Percentiles rank a stretch among this genome's conserved stretches.
phyloP scores from a whole-genome alignment of 306 rosid genomes.

The Nissolia schottii region DNA sequence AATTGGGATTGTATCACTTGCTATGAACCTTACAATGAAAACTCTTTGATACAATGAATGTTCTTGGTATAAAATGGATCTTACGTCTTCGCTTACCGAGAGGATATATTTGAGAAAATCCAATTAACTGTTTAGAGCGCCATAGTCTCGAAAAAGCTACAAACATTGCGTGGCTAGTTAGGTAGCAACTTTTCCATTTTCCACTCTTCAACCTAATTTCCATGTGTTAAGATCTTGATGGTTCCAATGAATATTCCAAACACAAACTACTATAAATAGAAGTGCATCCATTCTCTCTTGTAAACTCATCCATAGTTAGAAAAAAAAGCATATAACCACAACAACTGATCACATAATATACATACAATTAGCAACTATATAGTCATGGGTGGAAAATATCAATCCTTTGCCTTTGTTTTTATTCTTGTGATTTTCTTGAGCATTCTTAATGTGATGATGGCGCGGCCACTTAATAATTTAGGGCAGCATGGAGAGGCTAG shows the following conservation, averaged over 20 bases:
- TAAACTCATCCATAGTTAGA: neutral
- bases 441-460: conserved; percentile 10
- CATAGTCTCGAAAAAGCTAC: neutral
- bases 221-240: neutral
- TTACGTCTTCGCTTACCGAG: neutral
- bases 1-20: too few relatives aligned
- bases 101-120: neutral
- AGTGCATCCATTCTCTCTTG: neutral
- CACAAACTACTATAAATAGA: conserved; percentile 22
- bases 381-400: conserved; percentile 17
- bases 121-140: neutral
- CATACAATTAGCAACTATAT: neutral
- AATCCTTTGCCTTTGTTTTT: conserved; percentile 7
- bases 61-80: neutral
- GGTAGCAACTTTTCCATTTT: conserved; percentile 3
- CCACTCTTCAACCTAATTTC: conserved; percentile 7
- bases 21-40: neutral
- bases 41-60: neutral
- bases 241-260: neutral
- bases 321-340: neutral
- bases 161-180: neutral
- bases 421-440: conserved; percentile 21
- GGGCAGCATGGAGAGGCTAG: neutral
- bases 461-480: conserved; percentile 25
- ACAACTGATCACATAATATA: too few relatives aligned